These are phyloP conservation scores for Curvularia spicifera DNA, from an alignment of 2,329 filamentous ascomycete species.

Conservation along the genomic window DNA sequence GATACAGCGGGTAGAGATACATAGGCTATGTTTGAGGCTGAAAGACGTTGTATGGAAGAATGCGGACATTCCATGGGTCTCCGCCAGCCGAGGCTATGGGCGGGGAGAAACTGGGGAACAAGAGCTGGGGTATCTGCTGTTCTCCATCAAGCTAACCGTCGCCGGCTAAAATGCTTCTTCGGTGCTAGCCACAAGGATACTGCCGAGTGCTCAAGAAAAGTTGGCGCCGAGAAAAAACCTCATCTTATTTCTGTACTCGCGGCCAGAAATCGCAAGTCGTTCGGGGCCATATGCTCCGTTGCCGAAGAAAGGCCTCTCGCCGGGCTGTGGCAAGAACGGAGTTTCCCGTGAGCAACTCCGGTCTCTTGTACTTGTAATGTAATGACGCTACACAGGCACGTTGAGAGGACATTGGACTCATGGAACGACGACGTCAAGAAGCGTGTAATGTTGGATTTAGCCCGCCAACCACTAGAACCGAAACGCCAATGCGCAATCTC, in stretches of 20 bases:
- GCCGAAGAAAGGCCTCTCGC: not conserved
- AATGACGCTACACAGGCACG: not conserved
- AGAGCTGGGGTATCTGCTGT: slow-evolving; percentile 7
- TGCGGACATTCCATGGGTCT: not conserved
- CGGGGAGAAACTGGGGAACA: slow-evolving; percentile 10
- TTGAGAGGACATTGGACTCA: not conserved
- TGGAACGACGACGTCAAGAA: not conserved
- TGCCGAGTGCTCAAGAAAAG: slow-evolving; percentile 5
- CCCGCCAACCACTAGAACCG: not conserved
- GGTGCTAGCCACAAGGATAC: not conserved
- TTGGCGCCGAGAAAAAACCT: slow-evolving; percentile 13
- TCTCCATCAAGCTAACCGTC: not conserved
- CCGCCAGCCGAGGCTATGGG: slow-evolving; percentile 14
- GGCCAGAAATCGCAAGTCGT: not conserved
- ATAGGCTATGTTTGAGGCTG: not conserved
- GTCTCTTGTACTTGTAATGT: not conserved
- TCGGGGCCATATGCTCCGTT: not conserved
- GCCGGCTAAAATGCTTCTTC: slow-evolving; percentile 13
- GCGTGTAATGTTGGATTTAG: not conserved
- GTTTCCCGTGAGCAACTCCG: not conserved
- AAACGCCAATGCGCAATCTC: not conserved
- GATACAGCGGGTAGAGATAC: not conserved
- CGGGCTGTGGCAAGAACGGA: not conserved
- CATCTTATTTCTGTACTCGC: not conserved
- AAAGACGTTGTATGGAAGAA: not conserved